Base-by-base conservation (phyloP, 1,139 yeast genomes). In the Pichia sp. region DNA sequence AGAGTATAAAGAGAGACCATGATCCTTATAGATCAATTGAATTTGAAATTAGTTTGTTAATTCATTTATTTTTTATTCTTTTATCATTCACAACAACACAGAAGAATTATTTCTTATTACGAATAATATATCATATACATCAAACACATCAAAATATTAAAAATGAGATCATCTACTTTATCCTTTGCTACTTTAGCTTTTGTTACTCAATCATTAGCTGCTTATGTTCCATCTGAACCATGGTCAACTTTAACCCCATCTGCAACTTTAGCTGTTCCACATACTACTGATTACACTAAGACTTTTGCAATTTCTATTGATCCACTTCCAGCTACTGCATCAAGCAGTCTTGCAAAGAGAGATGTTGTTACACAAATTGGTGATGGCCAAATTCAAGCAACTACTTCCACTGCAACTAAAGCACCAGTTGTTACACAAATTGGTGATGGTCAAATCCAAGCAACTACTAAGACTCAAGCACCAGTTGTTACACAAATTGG, bases 241-340 rank as follows among this genome's bases (percentile, higher is more conserved):
- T 81, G 87, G 81, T 72, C 87, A 38, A 79, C 88, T 49, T 74
- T 83, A 68, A 82, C 87, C 41, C 89, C 90, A 58, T 56, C 68
- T 42, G 75, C 73, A 36, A 68, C 81, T 43, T 75, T 77, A 52
- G 59, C 78, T 35, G 83, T 82, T 62, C 85, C 84, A 52, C 46
- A 44, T 29, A 56, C 74, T 51, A 81, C 88, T 44, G 81, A 81
- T 63, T 81, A 81, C 72, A 57, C 78, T 33, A 68, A 71, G 50
- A 71, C 76, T 49, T 84, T 84, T 63, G 92, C 90, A 70, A 83
- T 84, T 59, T 84, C 84, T 58, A 80, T 84, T 56, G 70, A 73
- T 53, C 82, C 86, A 58, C 64, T 72, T 35, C 51, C 72, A 44
- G 54, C 70, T 39, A 52, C 67, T 43, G 44, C 45, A 39, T 39